Evolutionary conservation across 129 eudicot genomes (phyloP), one percentile per base, ranked within the genome.

Genomic region (Escallonia rubra): DNA sequence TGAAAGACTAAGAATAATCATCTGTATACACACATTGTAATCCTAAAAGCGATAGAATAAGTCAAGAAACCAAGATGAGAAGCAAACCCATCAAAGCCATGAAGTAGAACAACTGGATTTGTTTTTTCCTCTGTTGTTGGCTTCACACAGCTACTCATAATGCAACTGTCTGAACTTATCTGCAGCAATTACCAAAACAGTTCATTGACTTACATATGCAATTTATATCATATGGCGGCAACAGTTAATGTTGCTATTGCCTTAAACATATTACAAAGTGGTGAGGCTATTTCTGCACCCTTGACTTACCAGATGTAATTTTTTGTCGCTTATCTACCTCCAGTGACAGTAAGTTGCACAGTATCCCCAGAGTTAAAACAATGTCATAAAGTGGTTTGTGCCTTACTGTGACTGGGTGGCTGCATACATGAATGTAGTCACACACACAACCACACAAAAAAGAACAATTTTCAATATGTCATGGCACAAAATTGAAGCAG

Each of bases 111-210:
- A 50, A 93, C 56, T 11, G 98, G 98, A 69, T 74, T 81, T 58
- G 80, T 67, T 10, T 77, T 55, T 8, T 69, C 73, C 45, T 66
- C 77, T 57, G 59, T 64, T 10, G 43, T 59, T 62, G 96, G 98
- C 75, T 71, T 89, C 66, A 93, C 85, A 77, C 98, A 93, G 76
- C 95, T 93, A 64, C 95, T 93, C 96, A 89, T 76, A 43, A 93
- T 72, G 54, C 76, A 71, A 72, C 61, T 51, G 47, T 80, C 73
- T 42, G 87, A 86, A 73, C 73, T 58, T 48, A 70, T 75, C 51
- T 84, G 85, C 97, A 87, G 83, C 64, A 64, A 41, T 34, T 8
- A 45, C 47, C 59, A 73, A 23, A 66, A 60, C 34, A 23, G 65
- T 7, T 56, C 14, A 38, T 13, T 9, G 15, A 68, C 38, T 47